Evolutionary conservation across 2,329 filamentous ascomycete genomes (phyloP), one percentile per base, ranked within the genome.

Genomic region (Sporothrix variecibatus): DNA sequence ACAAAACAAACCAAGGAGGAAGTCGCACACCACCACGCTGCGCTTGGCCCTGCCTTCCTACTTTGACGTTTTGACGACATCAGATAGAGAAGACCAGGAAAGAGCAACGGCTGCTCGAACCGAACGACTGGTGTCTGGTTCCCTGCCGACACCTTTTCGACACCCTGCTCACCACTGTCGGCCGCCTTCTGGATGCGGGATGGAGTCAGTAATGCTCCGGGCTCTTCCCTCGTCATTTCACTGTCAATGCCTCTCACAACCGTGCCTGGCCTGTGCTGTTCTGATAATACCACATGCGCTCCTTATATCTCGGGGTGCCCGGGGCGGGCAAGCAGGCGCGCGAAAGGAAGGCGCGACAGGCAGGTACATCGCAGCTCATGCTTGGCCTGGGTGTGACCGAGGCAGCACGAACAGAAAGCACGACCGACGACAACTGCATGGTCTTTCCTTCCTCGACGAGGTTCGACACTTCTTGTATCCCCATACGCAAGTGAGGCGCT

Each of bases 291-390:
- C 53, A 49, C 23, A 23, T 49, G n/a, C 17, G 17, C 70, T 60
- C 70, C 53, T 64, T 34, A 34, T 72, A 72, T 72, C 70, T 71
- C 68, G 68, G 68, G 31, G 68, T 58, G 34, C 17, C 68, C 68
- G 68, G 40, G 11, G 15, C 12, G 34, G 43, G 5, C 20, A 23
- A 67, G 46, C 40, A 53, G 46, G 26, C 28, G 31, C 40, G 51
- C 5, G 28, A 60, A 23, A 11, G n/a, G 68, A 58, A 51, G 43
- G 65, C 43, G 43, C 65, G 65, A 53, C 26, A 15, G 56, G 28
- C 56, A 43, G 43, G 3, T 31, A 62, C 34, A 34, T 34, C 34
- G 23, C 51, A 56, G n/a, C 51, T 56, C n/a, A 49, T 17, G 43
- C 15, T 56, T 56, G 51, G 51, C 51, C 51, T 60, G 56, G 56